Percentiles rank a stretch among this genome's conserved stretches.
Conservation (phyloP, 495 filamentous ascomycete species). For the Jackrogersella minutella region DNA sequence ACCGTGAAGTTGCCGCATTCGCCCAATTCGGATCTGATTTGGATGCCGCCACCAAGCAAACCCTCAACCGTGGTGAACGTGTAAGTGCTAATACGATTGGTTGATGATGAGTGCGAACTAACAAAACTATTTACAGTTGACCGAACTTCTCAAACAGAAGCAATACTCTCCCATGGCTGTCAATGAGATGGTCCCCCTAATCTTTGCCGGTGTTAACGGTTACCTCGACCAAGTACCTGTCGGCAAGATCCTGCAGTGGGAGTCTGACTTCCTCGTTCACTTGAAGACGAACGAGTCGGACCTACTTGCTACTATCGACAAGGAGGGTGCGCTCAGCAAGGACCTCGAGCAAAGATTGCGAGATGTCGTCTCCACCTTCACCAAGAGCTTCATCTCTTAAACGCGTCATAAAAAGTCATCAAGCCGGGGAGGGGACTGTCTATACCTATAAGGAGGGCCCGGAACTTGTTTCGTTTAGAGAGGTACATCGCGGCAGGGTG, state of each 20-base stretch:
- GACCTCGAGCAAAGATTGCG: conserved; percentile 88
- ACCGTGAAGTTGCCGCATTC: conserved; percentile 99
- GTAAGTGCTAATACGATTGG: conserved; percentile 58
- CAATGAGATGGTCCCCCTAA: conserved; percentile 99
- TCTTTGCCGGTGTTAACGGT: conserved; percentile 99
- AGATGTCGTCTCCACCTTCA: conserved; percentile 81
- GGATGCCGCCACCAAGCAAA: conserved; percentile 99
- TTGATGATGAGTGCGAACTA: conserved; percentile 37
- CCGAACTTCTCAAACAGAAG: conserved; percentile 99
- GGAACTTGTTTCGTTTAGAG: conserved; percentile 55
- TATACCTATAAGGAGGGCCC: conserved; percentile 57
- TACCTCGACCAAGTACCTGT: conserved; percentile 88
- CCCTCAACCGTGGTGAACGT: conserved; percentile 97
- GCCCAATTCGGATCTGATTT: conserved; percentile 99
- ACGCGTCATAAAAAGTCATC: conserved; percentile 42
- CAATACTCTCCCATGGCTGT: conserved; percentile 99
- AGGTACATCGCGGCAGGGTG: conserved; percentile 50
- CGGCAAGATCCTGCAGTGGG: conserved; percentile 85
- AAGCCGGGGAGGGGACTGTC: conserved; percentile 52
- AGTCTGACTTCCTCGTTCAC: conserved; percentile 91
- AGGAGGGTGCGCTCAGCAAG: conserved; percentile 96
- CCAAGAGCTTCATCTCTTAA: conserved; percentile 83
- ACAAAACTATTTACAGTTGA: conserved; percentile 62
- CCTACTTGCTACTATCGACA: conserved; percentile 85
- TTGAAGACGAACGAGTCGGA: conserved; percentile 88